Conservation (phyloP, 768 basidiomycete species). For the Lactarius sanguifluus region DNA sequence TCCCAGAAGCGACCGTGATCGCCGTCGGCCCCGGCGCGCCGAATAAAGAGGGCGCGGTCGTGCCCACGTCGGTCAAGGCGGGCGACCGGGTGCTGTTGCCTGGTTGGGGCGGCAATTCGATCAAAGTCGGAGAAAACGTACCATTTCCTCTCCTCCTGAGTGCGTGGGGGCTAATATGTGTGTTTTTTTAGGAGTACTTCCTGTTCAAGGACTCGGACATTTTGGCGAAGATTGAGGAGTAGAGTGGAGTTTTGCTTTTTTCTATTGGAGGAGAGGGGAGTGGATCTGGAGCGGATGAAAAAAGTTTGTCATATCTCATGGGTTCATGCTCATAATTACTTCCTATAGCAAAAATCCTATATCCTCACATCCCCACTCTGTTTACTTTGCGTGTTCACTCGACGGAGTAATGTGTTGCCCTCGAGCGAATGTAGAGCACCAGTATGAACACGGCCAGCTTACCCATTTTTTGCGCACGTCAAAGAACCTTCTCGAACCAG, state of each 20-base stretch:
- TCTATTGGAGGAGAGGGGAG: neutral
- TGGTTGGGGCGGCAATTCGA: constrained; percentile 93
- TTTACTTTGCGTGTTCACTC: neutral
- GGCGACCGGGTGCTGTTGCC: constrained; percentile 94
- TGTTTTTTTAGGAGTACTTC: constrained; percentile 73
- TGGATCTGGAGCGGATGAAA: too few species aligned
- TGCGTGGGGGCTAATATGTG: neutral
- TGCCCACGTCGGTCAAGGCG: constrained; percentile 75
- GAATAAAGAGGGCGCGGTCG: constrained; percentile 76
- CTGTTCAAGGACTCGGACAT: constrained; percentile 95
- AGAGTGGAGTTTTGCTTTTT: neutral
- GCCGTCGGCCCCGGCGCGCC: constrained; percentile 94
- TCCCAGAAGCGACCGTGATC: constrained; percentile 97
- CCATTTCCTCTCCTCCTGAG: too few species aligned
- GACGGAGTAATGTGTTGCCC: too few species aligned
- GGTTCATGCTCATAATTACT: neutral
- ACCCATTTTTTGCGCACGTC: too few species aligned
- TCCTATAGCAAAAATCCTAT: neutral
- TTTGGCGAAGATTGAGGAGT: constrained; percentile 94
- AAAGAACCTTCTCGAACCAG: too few species aligned
- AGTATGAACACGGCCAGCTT: too few species aligned
- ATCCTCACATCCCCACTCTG: neutral
- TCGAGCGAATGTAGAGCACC: too few species aligned
- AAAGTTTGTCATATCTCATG: too few species aligned
- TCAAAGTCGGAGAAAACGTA: constrained; percentile 98